A percentile compares a stretch with the other conserved stretches of the same genome.
phyloP scores from a whole-genome alignment of 2,329 filamentous ascomycete species.

The Plenodomus biglobosus region DNA sequence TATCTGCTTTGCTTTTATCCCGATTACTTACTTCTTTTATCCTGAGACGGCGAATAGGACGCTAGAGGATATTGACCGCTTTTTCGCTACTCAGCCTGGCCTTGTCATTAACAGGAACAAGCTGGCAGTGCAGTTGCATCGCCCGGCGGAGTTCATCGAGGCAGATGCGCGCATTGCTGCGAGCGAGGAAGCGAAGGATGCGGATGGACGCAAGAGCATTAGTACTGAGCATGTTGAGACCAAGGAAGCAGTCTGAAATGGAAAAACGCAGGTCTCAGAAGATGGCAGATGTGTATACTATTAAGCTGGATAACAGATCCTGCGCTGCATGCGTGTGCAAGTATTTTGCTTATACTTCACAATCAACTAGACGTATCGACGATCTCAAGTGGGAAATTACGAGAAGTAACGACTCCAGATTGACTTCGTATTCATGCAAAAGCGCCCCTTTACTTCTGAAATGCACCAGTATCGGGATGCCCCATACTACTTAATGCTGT shows the following conservation, averaged over 20 bases:
- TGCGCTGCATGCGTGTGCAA: too few relatives aligned
- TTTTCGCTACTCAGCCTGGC: constrained; percentile 39
- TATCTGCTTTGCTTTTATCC: constrained; percentile 57
- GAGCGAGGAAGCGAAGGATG: constrained; percentile 9
- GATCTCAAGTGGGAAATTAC: too few relatives aligned
- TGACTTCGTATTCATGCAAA: too few relatives aligned
- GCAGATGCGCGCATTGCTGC: constrained; percentile 46
- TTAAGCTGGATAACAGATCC: too few relatives aligned
- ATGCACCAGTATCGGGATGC: too few relatives aligned
- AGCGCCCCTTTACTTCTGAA: too few relatives aligned
- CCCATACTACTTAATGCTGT: background rate
- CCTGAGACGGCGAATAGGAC: constrained; percentile 54
- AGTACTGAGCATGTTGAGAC: constrained; percentile 26
- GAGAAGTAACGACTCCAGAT: too few relatives aligned
- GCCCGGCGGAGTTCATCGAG: constrained; percentile 53
- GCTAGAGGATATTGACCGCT: constrained; percentile 54
- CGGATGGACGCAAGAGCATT: constrained; percentile 10
- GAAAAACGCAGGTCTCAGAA: too few relatives aligned
- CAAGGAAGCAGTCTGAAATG: constrained; percentile 27
- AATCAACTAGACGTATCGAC: too few relatives aligned
- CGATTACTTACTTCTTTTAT: constrained; percentile 55
- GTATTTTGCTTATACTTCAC: too few relatives aligned
- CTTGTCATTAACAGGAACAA: constrained; percentile 54
- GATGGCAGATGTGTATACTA: too few relatives aligned
- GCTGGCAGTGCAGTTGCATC: constrained; percentile 49